Base-by-base conservation (phyloP, 441 rosid genomes). In the Erodium texanum region DNA sequence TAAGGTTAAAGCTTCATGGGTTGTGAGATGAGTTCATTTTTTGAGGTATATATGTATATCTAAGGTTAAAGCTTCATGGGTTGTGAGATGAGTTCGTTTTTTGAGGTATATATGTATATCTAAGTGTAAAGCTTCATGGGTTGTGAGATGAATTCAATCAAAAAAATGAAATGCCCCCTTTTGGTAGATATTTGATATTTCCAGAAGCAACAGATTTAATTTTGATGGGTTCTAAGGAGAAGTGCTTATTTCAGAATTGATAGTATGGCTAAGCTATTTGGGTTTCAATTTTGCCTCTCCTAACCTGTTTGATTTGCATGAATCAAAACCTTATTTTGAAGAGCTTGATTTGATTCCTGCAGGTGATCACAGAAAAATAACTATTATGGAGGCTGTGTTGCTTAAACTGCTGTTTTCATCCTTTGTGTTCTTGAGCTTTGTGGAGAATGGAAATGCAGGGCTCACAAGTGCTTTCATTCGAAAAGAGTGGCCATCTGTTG, bases 401-500 rank as follows among this genome's bases (percentile, higher is more conserved):
- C 61, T 54, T 66, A 70, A 61, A 32, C 54, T 81, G 23, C 11
- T 77, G 10, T 73, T 72, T 12, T 43, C 77, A 16, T 50, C 79
- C 15, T 63, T 76, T 68, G 63, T 85, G 69, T 71, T 83, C 14
- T 70, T 78, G 73, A 81, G 81, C 73, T 74, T 22, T 50, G 68
- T 81, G 36, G 70, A 70, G 2, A 36, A 54, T 19, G 86, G 82
- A 66, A 70, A 70, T 62, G 87, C 78, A 29, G 84, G 87, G 45
- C 68, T 76, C 32, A 86, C 90, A 0, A 86, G 90, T 82, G 61
- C 63, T 43, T 86, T 79, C 15, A 19, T 85, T 69, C 76, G 92
- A 63, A 76, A 87, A 0, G 86, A 82, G 76, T 85, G 86, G 86
- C 87, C 93, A 3, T 82, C 93, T 4, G 38, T 65, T 68, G 93